Evolutionary conservation across 2,329 filamentous ascomycete species (phyloP), one percentile per base, ranked within the genome.

Genomic region (Microsporum audouinii): DNA sequence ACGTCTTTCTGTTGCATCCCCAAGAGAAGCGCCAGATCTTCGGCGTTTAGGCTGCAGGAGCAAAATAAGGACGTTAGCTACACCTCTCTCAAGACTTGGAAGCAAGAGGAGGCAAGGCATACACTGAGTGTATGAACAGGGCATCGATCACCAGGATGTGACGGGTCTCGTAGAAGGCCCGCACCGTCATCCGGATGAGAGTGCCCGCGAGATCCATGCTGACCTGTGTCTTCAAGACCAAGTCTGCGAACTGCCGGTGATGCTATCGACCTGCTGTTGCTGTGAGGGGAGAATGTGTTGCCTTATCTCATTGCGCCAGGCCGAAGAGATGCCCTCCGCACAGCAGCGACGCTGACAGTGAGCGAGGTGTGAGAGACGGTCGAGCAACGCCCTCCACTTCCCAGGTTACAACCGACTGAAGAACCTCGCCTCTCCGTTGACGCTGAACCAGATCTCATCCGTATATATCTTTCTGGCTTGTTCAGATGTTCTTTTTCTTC

Each of bases 1-100:
- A 97, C 82, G 69, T 95, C 89, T 72, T 99, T 97, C 45, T 86
- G 86, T 71, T 96, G 92, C 76, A 95, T 91, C 64, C 87, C 87
- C 75, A 96, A 87, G 29, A 97, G 79, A 68, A 90, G 87, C 49
- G 89, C 88, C 64, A 99, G 80, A 70, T 99, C 94, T 70, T 91
- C 87, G 70, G 95, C 89, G 69, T 90, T 87, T 63, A 97, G 81
- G 60, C 83, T 85, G 69, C 61, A 41, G 58, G 33, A 36, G 14
- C 39, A 43, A 43, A n/a, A 57, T n/a, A 14, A 12, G 33, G 27
- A 34, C 12, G 57, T 66, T 61, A 65, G 63, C 61, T 47, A 58
- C 17, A 51, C 59, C 51, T 47, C 51, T 56, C 51, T 47, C 55
- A 58, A 59, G 14, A 61, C 34, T 61, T 39, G 31, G 14, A 61